Evolutionary conservation across 139 green algal genomes (phyloP), one percentile per base, ranked within the genome.

Genomic region (Coelastrella sp.): DNA sequence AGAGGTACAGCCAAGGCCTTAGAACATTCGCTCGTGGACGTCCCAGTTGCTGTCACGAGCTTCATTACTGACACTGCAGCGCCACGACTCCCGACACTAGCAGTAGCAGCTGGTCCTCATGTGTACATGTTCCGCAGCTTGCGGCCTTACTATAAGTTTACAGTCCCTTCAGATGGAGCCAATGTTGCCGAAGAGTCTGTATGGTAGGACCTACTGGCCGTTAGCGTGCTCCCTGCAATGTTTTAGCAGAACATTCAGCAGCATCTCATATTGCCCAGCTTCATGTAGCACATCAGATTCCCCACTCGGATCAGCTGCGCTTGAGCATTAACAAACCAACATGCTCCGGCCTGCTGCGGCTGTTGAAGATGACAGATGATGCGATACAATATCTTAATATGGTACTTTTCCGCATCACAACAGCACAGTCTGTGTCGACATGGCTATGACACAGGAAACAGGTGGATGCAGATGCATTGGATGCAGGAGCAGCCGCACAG

Each of bases 41-140:
- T 81, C 0, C 90, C 93, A 2, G 81, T 91, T 2, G 90, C 89
- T 43, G 89, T 94, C 30, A 85, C 78, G 23, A 88, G 69, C 68
- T 96, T 93, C 74, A 79, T 87, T 13, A 88, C 45, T 92, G 32
- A 79, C 48, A 85, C 25, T 40, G 19, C 78, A 15, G 8, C 67
- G 2, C 85, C 89, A 5, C 79, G 85, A 2, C 62, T 94, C 38
- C 92, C 89, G 0, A 80, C 81, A 4, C 89, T 96, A 45, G 92
- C 91, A 13, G 91, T 96, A 11, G 92, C 93, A 4, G 85, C 89
- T 37, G 85, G 89, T 27, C n/a, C 25, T 3, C 78, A 94, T 85
- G 88, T 96, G 15, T 95, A 91, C 87, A 94, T 96, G 79, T 96
- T 95, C 88, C 79, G 90, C 25, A 94, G 93, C 67, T 87, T 96